Evolutionary conservation across 176 grass and related monocot species (phyloP).

Genomic region (Avena insularis): DNA sequence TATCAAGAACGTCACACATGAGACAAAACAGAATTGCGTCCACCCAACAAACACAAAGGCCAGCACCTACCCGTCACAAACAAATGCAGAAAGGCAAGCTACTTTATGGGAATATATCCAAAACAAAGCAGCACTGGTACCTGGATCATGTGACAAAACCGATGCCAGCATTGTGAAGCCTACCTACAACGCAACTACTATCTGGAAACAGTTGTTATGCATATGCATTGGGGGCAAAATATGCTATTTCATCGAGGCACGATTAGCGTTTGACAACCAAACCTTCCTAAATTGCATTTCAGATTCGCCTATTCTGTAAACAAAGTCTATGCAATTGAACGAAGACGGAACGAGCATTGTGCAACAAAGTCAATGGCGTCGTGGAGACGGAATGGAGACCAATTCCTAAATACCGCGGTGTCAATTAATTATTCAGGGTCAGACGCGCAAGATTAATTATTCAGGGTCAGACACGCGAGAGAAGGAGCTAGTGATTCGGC

Average conservation of each 20-base stretch:
- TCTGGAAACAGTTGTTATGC: neutral
- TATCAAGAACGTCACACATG: neutral
- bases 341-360: neutral
- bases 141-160: neutral
- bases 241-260: neutral
- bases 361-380: slow-evolving; percentile 38
- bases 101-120: neutral
- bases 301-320: neutral
- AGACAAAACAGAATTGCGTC: neutral
- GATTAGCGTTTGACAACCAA: neutral
- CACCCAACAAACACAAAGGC: neutral
- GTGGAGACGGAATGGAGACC: neutral
- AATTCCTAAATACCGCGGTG: neutral
- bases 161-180: slow-evolving; percentile 2
- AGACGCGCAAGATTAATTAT: neutral
- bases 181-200: too few species aligned
- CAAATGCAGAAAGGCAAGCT: neutral
- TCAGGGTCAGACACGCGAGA: too few species aligned
- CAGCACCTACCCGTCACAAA: neutral
- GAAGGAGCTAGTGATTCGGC: neutral
- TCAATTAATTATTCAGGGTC: neutral
- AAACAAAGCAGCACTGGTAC: neutral
- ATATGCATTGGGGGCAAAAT: neutral
- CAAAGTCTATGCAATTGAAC: neutral
- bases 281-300: neutral